Evolutionary conservation across 805 yeast species (phyloP), one percentile per base, ranked within the genome.

Genomic region (Cyberlindnera petersonii): DNA sequence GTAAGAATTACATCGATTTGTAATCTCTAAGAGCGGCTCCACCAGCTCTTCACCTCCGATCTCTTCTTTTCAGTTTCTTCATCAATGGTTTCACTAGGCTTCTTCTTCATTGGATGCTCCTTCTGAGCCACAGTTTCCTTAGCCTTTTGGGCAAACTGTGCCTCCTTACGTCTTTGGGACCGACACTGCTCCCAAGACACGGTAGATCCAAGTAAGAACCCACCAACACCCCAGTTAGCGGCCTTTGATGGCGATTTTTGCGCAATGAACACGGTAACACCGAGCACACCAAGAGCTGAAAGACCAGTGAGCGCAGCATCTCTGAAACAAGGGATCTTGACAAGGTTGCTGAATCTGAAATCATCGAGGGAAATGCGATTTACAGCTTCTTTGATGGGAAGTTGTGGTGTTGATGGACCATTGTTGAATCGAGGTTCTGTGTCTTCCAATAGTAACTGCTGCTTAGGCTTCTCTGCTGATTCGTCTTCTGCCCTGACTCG

Each of bases 121-220:
- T 64, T 63, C 6, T 48, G 48, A 13, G 63, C 62, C 18, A 64
- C 64, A 2, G 64, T 67, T 42, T 74, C 74, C 50, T 77, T 79
- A 0, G 95, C 95, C 53, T 74, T 61, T 42, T 76, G 79, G 33
- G 89, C 82, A 41, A 80, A 78, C 44, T 74, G 73, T 56, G 77
- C 71, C 39, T 84, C 77, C 46, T 76, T 74, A 53, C 81, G 70
- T 58, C 95, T 71, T 33, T 77, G 71, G 34, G 77, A 69, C 42
- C 95, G 71, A 60, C 98, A 89, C 61, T 87, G 95, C 58, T 89
- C 96, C 96, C 96, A 89, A 1, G 95, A 86, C 20, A 85, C 79
- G 0, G 85, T 71, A 31, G 86, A 78, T 1, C 96, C 96, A 16
- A 87, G 58, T 40, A 85, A 61, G 47, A 87, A 75, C 4, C 93